phyloP scores from a whole-genome alignment of 1,284 basidiomycete genomes.

The Prillingera fragicola region DNA sequence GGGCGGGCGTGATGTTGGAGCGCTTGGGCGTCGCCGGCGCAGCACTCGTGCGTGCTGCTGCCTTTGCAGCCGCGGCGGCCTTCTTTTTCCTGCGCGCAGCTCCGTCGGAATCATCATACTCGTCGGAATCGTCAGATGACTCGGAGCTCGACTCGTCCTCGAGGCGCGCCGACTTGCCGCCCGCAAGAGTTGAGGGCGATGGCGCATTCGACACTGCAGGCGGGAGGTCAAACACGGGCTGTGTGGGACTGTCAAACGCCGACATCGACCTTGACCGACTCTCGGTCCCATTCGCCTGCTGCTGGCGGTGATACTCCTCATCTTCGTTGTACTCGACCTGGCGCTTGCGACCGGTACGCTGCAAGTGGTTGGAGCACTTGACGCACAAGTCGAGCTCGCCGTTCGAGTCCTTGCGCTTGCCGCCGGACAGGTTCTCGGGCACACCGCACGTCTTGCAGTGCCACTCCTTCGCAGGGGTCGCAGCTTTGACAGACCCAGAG shows the following conservation, averaged over 20 bases:
- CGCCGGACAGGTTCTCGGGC: conserved; percentile 75
- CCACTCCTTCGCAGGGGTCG: conserved; percentile 59
- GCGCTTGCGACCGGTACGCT: conserved; percentile 19
- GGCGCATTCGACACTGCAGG: neutral
- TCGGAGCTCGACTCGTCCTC: conserved; percentile 21
- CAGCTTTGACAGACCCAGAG: neutral
- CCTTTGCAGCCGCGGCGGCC: conserved; percentile 4
- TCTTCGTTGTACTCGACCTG: conserved; percentile 46
- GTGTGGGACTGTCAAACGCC: conserved; percentile 5
- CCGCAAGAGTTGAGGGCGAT: neutral
- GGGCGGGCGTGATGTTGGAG: conserved; percentile 6
- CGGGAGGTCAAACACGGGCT: conserved; percentile 12
- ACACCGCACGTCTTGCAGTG: conserved; percentile 88
- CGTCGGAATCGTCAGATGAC: conserved; percentile 17
- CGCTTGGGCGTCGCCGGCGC: neutral
- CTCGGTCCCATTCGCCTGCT: conserved; percentile 41
- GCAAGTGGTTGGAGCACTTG: conserved; percentile 56
- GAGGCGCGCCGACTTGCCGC: conserved; percentile 1
- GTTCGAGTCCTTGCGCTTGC: conserved; percentile 72
- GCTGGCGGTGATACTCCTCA: conserved; percentile 60
- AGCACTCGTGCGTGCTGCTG: neutral
- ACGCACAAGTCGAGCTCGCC: conserved; percentile 86
- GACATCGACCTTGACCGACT: neutral
- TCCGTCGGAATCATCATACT: conserved; percentile 14
- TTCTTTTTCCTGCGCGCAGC: conserved; percentile 4